These are phyloP conservation scores for Melastoma malabathricum DNA, from an alignment of 345 rosid genomes.

Conservation along the genomic window DNA sequence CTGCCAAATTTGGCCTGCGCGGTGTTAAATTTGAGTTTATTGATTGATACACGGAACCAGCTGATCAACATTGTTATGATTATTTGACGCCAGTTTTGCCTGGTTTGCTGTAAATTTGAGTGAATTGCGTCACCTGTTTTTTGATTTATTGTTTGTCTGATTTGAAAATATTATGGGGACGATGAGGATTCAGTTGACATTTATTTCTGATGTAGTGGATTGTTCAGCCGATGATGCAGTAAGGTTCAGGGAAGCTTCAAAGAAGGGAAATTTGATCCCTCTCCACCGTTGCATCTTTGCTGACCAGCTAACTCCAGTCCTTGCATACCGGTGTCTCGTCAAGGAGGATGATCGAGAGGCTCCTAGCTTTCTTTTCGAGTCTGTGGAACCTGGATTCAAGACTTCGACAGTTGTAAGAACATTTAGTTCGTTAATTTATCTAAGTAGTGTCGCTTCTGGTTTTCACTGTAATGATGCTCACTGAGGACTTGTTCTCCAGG, in stretches of 20 bases:
- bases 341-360: constrained; percentile 70
- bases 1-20: too few relatives aligned
- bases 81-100: too few relatives aligned
- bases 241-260: constrained; percentile 47
- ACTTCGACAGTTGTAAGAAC: constrained; percentile 46
- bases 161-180: too few relatives aligned
- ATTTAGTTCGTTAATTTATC: background rate
- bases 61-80: too few relatives aligned
- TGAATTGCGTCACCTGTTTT: too few relatives aligned
- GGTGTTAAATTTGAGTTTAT: too few relatives aligned
- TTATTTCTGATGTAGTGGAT: too few relatives aligned
- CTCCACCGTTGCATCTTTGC: constrained; percentile 60
- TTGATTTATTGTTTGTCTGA: too few relatives aligned
- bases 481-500: constrained; percentile 21
- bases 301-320: constrained; percentile 80
- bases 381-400: constrained; percentile 58
- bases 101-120: too few relatives aligned
- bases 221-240: constrained; percentile 28
- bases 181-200: too few relatives aligned
- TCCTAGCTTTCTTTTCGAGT: constrained; percentile 82
- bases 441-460: background rate
- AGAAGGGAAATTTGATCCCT: constrained; percentile 53
- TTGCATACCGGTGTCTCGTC: constrained; percentile 85
- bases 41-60: too few relatives aligned
- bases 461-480: constrained; percentile 1